phyloP scores from a whole-genome alignment of 2,329 filamentous ascomycete genomes.

The Didymella lethalis region DNA sequence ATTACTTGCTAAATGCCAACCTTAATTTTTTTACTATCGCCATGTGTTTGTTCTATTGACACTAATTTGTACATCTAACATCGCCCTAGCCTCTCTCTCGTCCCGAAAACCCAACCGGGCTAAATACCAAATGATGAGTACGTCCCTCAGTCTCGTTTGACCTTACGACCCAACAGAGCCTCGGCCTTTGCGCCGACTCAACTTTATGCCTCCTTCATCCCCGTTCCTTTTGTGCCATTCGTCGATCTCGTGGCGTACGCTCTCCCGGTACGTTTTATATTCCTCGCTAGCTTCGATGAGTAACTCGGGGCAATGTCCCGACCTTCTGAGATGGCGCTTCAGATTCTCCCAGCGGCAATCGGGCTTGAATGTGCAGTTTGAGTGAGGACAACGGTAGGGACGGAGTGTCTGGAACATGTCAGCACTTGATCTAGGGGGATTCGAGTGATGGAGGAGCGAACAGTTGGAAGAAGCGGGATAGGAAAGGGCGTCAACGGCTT shows the following conservation, averaged over 20 bases:
- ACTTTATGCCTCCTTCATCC: conserved; percentile 30
- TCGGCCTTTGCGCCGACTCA: conserved; percentile 33
- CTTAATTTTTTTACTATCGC: too few species aligned
- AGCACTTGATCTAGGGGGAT: not conserved
- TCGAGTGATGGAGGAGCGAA: not conserved
- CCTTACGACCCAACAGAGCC: conserved; percentile 10
- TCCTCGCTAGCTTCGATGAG: conserved; percentile 12
- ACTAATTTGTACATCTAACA: too few species aligned
- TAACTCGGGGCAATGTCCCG: conserved; percentile 47
- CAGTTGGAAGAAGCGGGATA: not conserved
- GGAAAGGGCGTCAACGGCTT: not conserved
- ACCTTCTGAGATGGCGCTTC: conserved; percentile 49
- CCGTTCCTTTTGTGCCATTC: conserved; percentile 45
- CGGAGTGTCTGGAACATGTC: conserved; percentile 39
- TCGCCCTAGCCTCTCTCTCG: too few species aligned
- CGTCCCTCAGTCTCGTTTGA: too few species aligned
- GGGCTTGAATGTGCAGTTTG: conserved; percentile 49
- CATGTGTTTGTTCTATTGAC: too few species aligned
- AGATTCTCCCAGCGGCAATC: conserved; percentile 52
- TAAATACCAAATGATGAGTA: too few species aligned
- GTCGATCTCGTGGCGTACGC: conserved; percentile 44
- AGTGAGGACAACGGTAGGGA: conserved; percentile 49
- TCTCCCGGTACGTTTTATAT: conserved; percentile 46
- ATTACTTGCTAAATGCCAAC: too few species aligned
- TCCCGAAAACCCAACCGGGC: too few species aligned